Evolutionary conservation across 768 basidiomycete species (phyloP), one percentile per base, ranked within the genome.

Genomic region (Hortiboletus flavorubellus): DNA sequence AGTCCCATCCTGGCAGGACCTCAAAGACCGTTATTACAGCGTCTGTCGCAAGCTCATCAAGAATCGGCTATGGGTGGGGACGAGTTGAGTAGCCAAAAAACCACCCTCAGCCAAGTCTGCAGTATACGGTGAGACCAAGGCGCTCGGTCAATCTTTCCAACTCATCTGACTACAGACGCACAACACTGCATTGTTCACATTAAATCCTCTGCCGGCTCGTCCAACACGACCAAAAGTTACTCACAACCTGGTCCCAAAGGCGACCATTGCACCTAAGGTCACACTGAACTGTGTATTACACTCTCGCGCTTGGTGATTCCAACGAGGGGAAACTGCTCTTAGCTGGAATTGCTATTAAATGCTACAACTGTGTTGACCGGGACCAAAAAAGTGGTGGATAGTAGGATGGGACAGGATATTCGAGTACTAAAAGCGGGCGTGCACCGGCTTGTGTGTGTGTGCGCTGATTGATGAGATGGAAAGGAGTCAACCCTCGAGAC

Each of bases 11-110:
- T n/a, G n/a, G n/a, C 49, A 63, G 92, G 95, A 97, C 58, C 72
- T 98, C 61, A 98, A 98, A 75, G 91, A 93, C 61, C 80, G 97
- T 30, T 98, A 98, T 65, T 98, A 89, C 69, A 85, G 88, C 47
- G 87, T 95, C 16, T 95, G 93, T 68, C 81, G 97, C 30, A 91
- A 89, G 58, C 80, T 98, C 34, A 79, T 98, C 34, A 81, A 92
- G 42, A 91, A 83, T 63, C 77, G 91, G 29, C 91, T 93, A 16
- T 94, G 93, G 80, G 71, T 33, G 93, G 93, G 10, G 93, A 96
- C 59, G 88, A 93, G 61, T 75, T n/a, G n/a, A n/a, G 54, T 68
- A 7, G 68, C 71, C 10, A 76, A 70, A 64, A 73, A 70, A 53
- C 42, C 58, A 2, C 79, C 79, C 51, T 74, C 79, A 14, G 76